Conservation (phyloP, 2,329 filamentous ascomycete genomes). For the Emergomyces pasteurianus region DNA sequence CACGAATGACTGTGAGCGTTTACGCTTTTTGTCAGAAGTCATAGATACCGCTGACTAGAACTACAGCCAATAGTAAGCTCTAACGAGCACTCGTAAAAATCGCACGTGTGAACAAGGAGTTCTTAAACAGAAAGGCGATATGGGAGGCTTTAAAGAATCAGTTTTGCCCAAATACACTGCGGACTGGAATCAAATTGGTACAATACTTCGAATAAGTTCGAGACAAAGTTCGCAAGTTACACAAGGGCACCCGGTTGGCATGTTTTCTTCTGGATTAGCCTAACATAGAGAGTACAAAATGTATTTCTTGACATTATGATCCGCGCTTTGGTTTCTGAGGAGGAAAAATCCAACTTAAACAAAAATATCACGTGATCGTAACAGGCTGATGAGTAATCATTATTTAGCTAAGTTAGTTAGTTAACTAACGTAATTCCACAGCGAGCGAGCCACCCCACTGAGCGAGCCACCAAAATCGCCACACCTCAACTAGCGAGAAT, state of each 20-base stretch:
- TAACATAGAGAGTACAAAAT: not conserved
- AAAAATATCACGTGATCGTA: too few relatives aligned
- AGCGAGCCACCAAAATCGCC: too few relatives aligned
- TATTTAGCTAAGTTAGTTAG: too few relatives aligned
- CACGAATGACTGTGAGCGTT: slow-evolving; percentile 16
- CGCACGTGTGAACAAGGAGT: not conserved
- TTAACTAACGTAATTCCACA: too few relatives aligned
- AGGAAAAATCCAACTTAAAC: not conserved
- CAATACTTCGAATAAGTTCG: not conserved
- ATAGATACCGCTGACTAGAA: slow-evolving; percentile 9
- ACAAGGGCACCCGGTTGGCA: not conserved
- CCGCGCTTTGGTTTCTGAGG: too few relatives aligned
- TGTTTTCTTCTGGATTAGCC: not conserved
- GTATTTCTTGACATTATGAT: not conserved
- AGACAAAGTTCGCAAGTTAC: not conserved
- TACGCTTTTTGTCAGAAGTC: slow-evolving; percentile 22
- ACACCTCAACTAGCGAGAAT: too few relatives aligned
- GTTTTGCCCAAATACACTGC: not conserved
- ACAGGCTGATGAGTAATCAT: too few relatives aligned
- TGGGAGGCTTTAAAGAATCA: not conserved
- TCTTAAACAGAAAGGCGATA: not conserved
- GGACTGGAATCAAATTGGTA: not conserved
- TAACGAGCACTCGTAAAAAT: not conserved
- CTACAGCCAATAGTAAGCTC: not conserved
- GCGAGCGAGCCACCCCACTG: too few relatives aligned